phyloP scores from a whole-genome alignment of 257 asterid genomes.

The Salvia miltiorrhiza region DNA sequence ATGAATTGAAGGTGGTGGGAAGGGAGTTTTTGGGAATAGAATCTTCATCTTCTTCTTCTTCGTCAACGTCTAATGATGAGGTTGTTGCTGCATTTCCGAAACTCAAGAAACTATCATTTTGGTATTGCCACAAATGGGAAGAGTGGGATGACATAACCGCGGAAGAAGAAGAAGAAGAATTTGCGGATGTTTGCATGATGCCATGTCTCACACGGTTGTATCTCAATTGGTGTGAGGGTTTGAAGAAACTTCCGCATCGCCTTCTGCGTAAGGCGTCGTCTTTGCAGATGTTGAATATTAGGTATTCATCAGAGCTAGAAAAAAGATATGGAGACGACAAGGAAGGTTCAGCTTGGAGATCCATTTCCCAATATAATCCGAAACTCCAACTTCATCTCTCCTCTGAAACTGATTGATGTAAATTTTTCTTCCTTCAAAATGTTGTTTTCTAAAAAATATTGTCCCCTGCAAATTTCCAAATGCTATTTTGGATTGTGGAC shows the following conservation, averaged over 20 bases:
- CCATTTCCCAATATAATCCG: too few relatives aligned
- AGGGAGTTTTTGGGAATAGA: conserved; percentile 18
- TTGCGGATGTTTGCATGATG: background rate
- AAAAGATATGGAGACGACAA: background rate
- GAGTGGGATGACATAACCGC: conserved; percentile 27
- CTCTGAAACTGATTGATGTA: too few relatives aligned
- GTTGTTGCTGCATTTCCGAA: conserved; percentile 18
- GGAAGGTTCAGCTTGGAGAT: too few relatives aligned
- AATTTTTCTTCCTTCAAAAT: too few relatives aligned
- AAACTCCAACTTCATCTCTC: too few relatives aligned
- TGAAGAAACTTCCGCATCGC: background rate
- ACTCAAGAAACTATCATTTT: conserved; percentile 2
- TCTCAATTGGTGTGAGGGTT: background rate
- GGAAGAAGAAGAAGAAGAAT: conserved; percentile 19
- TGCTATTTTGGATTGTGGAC: too few relatives aligned
- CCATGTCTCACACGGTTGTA: background rate
- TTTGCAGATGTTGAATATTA: background rate
- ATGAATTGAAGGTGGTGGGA: background rate
- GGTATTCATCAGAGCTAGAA: background rate
- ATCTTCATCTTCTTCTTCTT: too few relatives aligned
- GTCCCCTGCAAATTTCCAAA: too few relatives aligned
- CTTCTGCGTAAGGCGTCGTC: background rate
- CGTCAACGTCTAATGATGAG: too few relatives aligned
- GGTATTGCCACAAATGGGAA: conserved; percentile 23
- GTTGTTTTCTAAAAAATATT: too few relatives aligned